Evolutionary conservation across 225 moss, liverwort and hornwort species (phyloP).

Genomic region (Takakia lepidozioides): DNA sequence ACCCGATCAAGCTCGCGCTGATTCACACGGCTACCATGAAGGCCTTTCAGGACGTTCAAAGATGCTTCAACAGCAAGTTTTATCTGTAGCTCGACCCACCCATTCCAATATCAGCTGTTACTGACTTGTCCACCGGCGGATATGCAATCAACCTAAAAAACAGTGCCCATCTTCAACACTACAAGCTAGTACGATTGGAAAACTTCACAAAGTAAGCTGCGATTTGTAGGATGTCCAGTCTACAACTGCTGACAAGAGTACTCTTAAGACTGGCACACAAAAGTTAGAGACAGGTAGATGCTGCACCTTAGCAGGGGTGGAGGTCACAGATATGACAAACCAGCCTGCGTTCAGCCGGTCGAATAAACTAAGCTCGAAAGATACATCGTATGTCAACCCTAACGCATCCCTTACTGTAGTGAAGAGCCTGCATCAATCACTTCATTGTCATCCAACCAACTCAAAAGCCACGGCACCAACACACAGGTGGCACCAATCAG

Average conservation of each 20-base stretch:
- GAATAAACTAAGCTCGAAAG: conserved; percentile 96
- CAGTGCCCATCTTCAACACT: no score
- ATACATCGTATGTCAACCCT: conserved; percentile 98
- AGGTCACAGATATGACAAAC: conserved; percentile 99
- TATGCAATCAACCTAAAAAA: no score
- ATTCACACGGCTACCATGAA: conserved; percentile 92
- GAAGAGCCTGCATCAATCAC: conserved; percentile 68
- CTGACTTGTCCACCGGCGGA: no score
- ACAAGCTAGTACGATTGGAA: no score
- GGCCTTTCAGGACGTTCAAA: conserved; percentile 87
- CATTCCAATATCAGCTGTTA: no score
- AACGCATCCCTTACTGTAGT: conserved; percentile 97
- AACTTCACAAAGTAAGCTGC: no score
- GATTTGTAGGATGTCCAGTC: no score
- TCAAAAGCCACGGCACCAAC: no score
- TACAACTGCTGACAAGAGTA: no score
- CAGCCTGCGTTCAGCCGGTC: conserved; percentile 97
- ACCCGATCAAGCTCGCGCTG: conserved; percentile 99
- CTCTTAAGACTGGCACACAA: no score
- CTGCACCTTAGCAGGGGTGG: conserved; percentile 88
- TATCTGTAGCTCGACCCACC: conserved; percentile 45
- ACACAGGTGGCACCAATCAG: no score
- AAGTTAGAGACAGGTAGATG: background rate
- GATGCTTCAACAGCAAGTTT: conserved; percentile 97
- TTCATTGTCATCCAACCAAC: background rate